A percentile compares a stretch with the other conserved stretches of the same genome.
These are phyloP conservation scores for Suillus sp. DNA, from an alignment of 768 basidiomycete genomes.

Conservation along the genomic window DNA sequence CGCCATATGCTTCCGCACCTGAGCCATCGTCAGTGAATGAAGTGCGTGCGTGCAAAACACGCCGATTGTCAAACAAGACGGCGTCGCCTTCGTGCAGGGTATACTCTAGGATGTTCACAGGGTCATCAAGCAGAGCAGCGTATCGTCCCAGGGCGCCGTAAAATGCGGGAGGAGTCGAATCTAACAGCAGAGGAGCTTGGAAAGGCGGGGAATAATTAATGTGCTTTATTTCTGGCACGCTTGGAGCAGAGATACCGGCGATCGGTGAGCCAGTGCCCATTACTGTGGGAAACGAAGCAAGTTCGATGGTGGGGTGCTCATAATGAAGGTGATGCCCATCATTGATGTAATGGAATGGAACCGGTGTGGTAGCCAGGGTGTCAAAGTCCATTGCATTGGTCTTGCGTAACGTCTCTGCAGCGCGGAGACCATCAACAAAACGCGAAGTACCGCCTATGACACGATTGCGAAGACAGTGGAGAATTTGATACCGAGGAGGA, in stretches of 20 bases:
- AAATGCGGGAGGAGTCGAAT: conserved; percentile 53
- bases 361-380: conserved; percentile 58
- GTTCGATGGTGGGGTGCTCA: conserved; percentile 75
- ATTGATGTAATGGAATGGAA: conserved; percentile 92
- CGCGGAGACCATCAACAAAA: conserved; percentile 81
- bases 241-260: conserved; percentile 5
- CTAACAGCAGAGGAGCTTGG: conserved; percentile 73
- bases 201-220: conserved; percentile 96
- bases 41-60: conserved; percentile 85
- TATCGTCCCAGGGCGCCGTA: conserved; percentile 67
- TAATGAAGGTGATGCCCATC: conserved; percentile 81
- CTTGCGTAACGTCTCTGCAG: conserved; percentile 54
- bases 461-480: conserved; percentile 87
- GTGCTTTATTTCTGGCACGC: conserved; percentile 46
- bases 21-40: conserved; percentile 54
- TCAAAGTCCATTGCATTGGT: conserved; percentile 54
- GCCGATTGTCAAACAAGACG: conserved; percentile 89
- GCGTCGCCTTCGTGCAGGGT: conserved; percentile 81
- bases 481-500: conserved; percentile 89
- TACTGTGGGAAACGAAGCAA: conserved; percentile 32
- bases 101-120: conserved; percentile 56
- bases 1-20: conserved; percentile 40
- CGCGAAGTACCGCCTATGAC: conserved; percentile 83
- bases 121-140: conserved; percentile 55
- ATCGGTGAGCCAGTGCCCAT: conserved; percentile 14